These are phyloP conservation scores for Sordariomycetes sp. DNA, from an alignment of 2,329 filamentous ascomycete species.

Conservation along the genomic window DNA sequence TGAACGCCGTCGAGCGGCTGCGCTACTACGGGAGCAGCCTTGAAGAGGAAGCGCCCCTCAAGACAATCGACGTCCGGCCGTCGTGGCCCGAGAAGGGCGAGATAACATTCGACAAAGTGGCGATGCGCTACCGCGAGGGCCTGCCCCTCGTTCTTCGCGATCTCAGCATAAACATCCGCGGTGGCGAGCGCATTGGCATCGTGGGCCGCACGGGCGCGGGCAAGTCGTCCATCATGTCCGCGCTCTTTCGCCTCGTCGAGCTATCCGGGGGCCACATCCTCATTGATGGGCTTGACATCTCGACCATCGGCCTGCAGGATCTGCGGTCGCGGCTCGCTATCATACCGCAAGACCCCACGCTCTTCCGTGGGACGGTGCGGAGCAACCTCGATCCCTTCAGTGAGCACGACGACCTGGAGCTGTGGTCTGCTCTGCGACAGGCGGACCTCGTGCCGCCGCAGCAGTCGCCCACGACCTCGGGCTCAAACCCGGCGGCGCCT, in stretches of 20 bases:
- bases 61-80: constrained; percentile 59
- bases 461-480: constrained; percentile 25
- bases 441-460: constrained; percentile 53
- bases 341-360: constrained; percentile 75
- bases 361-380: constrained; percentile 72
- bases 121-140: constrained; percentile 67
- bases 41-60: constrained; percentile 80
- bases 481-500: constrained; percentile 14
- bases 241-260: constrained; percentile 67
- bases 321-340: constrained; percentile 68
- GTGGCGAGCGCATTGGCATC: constrained; percentile 71
- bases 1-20: constrained; percentile 91
- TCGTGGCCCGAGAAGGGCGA: constrained; percentile 83
- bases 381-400: constrained; percentile 73
- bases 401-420: constrained; percentile 65
- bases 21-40: constrained; percentile 81
- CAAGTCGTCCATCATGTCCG: constrained; percentile 76
- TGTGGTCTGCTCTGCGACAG: constrained; percentile 70
- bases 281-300: constrained; percentile 60
- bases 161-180: constrained; percentile 59
- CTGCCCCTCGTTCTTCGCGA: constrained; percentile 65
- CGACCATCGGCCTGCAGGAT: constrained; percentile 63
- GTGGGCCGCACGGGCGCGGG: constrained; percentile 75
- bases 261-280: constrained; percentile 50
- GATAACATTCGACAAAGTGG: constrained; percentile 62